phyloP scores from a whole-genome alignment of 2,329 filamentous ascomycete species.

The Fusarium napiforme region DNA sequence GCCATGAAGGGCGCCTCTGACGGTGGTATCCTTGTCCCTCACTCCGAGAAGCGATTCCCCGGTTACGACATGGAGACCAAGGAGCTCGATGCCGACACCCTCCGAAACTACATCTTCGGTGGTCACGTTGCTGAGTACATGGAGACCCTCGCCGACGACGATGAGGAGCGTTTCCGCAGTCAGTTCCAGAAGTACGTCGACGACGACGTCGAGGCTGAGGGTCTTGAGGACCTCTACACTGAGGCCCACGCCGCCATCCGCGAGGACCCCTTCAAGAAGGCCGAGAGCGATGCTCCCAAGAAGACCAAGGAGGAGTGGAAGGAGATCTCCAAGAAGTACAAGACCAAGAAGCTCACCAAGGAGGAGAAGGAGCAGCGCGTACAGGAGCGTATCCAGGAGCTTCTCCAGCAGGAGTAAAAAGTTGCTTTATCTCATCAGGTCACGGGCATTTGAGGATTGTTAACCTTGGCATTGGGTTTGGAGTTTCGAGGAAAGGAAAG shows the following conservation, averaged over 20 bases:
- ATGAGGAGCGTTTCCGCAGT: conserved; percentile 99
- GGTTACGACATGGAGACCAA: conserved; percentile 97
- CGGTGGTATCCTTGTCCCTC: conserved; percentile 94
- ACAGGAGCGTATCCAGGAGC: conserved; percentile 89
- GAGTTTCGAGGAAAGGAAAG: conserved; percentile 53
- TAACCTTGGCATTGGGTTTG: conserved; percentile 51
- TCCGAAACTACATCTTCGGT: conserved; percentile 99
- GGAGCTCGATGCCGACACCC: conserved; percentile 96
- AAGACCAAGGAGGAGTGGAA: conserved; percentile 99
- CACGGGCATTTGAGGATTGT: conserved; percentile 46
- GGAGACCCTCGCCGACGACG: conserved; percentile 99
- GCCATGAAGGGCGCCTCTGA: conserved; percentile 99
- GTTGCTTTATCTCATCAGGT: conserved; percentile 36
- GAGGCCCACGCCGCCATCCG: conserved; percentile 97
- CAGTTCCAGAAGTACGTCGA: conserved; percentile 99
- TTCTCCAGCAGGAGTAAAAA: conserved; percentile 66
- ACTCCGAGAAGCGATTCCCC: conserved; percentile 99
- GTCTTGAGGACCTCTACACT: conserved; percentile 94
- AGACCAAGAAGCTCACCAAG: conserved; percentile 79
- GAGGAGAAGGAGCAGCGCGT: conserved; percentile 85
- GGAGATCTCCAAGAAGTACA: conserved; percentile 93
- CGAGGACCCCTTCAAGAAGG: conserved; percentile 98
- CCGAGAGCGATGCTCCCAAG: conserved; percentile 77
- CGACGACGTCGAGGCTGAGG: conserved; percentile 94
- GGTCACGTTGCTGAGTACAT: conserved; percentile 99